Conservation (phyloP, 305 asterid species). For the Fraxinus baroniana region DNA sequence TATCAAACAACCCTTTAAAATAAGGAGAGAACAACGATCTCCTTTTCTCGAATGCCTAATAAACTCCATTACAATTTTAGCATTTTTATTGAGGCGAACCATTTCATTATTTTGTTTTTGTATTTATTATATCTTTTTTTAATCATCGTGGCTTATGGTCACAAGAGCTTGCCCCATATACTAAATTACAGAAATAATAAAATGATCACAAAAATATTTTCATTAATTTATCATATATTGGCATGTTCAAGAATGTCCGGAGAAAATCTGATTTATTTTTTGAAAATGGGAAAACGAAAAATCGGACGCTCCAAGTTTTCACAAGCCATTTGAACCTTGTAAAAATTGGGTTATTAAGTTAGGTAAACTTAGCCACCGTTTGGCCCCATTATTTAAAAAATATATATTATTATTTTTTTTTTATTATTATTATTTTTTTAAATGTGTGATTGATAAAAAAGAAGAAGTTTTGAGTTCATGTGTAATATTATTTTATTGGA, state of each 20-base stretch:
- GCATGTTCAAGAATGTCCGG: background rate
- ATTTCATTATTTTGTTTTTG: background rate
- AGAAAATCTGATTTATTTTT: background rate
- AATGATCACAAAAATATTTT: background rate
- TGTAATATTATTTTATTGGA: no score
- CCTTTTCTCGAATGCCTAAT: no score
- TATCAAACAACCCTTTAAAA: background rate
- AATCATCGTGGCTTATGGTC: background rate
- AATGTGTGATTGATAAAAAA: no score
- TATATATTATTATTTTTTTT: no score
- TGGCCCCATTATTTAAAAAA: no score
- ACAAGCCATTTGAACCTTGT: background rate
- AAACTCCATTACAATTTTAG: no score
- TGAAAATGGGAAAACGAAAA: background rate
- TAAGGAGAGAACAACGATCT: no score
- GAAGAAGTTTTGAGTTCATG: no score
- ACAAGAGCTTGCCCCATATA: background rate
- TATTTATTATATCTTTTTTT: no score
- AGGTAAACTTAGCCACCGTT: conserved; percentile 1
- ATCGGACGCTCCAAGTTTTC: background rate
- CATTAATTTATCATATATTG: no score
- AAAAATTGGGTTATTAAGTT: background rate
- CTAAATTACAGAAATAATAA: background rate
- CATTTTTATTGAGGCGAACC: no score
- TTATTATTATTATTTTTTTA: no score